Evolutionary conservation across 306 rosid species (phyloP).

Genomic region (Quercus suber): DNA sequence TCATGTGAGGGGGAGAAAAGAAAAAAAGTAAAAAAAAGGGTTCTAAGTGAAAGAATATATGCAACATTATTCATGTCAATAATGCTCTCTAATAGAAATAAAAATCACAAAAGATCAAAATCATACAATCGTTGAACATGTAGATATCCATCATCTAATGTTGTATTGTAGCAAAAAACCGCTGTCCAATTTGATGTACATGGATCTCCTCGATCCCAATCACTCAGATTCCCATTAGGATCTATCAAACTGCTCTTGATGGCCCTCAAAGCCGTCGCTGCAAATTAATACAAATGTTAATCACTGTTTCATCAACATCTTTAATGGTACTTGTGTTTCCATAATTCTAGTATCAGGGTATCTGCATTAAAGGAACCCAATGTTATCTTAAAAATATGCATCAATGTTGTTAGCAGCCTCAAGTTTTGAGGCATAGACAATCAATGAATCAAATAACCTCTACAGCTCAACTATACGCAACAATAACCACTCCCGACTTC

Average conservation of each 20-base stretch:
- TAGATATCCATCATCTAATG: constrained; percentile 36
- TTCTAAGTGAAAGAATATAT: neutral
- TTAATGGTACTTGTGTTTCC: neutral
- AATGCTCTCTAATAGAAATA: neutral
- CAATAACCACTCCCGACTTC: neutral
- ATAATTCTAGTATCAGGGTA: neutral
- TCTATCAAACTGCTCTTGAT: constrained; percentile 40
- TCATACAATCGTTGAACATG: constrained; percentile 47
- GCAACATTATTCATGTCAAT: neutral
- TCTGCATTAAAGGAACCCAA: neutral
- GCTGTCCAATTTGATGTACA: constrained; percentile 46
- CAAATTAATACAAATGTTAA: constrained; percentile 2
- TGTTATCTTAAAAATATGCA: neutral
- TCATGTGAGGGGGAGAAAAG: neutral
- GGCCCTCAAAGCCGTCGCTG: constrained; percentile 40
- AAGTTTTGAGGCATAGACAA: neutral
- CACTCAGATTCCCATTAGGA: constrained; percentile 37
- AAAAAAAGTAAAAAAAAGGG: neutral
- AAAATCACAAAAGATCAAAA: constrained; percentile 7
- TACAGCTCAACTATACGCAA: neutral
- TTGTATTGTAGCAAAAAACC: constrained; percentile 37
- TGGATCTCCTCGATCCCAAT: constrained; percentile 55
- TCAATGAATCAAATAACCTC: neutral
- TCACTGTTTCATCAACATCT: constrained; percentile 1
- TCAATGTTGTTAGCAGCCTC: neutral